phyloP scores from a whole-genome alignment of 2,329 filamentous ascomycete genomes.

The Epichloe elymi region DNA sequence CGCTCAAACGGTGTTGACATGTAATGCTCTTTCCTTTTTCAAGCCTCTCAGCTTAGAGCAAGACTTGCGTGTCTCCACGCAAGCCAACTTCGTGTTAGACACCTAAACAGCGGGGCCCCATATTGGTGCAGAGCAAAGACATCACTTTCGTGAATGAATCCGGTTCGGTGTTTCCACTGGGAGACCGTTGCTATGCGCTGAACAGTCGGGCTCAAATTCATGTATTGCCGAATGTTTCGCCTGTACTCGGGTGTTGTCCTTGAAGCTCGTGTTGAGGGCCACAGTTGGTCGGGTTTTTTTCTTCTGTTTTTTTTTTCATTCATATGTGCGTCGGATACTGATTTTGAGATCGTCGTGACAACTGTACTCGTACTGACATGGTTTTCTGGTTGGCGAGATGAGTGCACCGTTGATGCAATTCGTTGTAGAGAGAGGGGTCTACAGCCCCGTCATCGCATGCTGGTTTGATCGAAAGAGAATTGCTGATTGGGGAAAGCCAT shows the following conservation, averaged over 20 bases:
- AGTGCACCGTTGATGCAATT: neutral
- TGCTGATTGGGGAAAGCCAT: conserved; percentile 87
- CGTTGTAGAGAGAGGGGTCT: neutral
- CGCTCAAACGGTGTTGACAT: conserved; percentile 2
- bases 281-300: neutral
- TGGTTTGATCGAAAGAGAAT: conserved; percentile 58
- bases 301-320: neutral
- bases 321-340: neutral
- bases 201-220: neutral
- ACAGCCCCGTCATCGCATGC: conserved; percentile 27
- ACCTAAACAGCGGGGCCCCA: neutral
- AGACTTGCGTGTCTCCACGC: conserved; percentile 1
- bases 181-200: neutral
- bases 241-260: neutral
- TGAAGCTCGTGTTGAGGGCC: neutral
- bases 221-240: neutral
- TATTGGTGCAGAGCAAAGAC: neutral
- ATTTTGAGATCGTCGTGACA: neutral
- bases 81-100: neutral
- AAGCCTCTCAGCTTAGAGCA: conserved; percentile 2
- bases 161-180: neutral
- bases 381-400: neutral
- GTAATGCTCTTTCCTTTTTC: neutral
- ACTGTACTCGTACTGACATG: neutral
- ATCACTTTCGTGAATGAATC: neutral